Evolutionary conservation across 345 rosid species (phyloP).

Genomic region (Linum trigynum): DNA sequence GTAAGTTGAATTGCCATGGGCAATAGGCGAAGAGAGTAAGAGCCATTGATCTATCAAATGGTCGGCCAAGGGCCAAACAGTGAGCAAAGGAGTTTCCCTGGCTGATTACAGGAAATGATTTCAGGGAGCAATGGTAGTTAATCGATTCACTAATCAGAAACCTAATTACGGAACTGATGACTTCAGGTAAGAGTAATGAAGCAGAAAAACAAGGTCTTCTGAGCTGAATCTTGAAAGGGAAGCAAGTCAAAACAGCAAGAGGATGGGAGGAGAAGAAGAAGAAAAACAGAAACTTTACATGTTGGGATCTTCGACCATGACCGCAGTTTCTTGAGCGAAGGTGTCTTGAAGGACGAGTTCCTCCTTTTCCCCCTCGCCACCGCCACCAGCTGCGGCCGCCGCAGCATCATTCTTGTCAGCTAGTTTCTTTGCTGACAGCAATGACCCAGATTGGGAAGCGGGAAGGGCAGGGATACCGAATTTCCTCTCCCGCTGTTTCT

Average conservation of each 20-base stretch:
- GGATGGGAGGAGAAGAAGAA: too few relatives aligned
- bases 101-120: too few relatives aligned
- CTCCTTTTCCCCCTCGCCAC: conserved; percentile 87
- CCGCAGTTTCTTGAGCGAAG: conserved; percentile 96
- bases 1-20: too few relatives aligned
- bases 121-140: too few relatives aligned
- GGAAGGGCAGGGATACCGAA: conserved; percentile 61
- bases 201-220: background rate
- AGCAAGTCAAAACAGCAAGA: background rate
- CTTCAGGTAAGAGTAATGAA: background rate
- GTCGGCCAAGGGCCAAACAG: too few relatives aligned
- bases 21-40: too few relatives aligned
- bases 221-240: background rate
- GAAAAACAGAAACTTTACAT: conserved; percentile 32
- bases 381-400: conserved; percentile 13
- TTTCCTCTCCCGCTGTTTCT: conserved; percentile 85
- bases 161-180: too few relatives aligned
- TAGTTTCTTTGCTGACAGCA: conserved; percentile 21
- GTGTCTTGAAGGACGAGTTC: conserved; percentile 96
- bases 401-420: conserved; percentile 30
- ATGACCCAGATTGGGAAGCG: conserved; percentile 26
- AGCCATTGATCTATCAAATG: too few relatives aligned
- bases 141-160: too few relatives aligned
- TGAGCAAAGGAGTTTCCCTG: too few relatives aligned
- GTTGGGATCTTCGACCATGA: conserved; percentile 89